These are phyloP conservation scores for Papilionanthe hybrid DNA, from an alignment of 116 monocot species.

Conservation along the genomic window DNA sequence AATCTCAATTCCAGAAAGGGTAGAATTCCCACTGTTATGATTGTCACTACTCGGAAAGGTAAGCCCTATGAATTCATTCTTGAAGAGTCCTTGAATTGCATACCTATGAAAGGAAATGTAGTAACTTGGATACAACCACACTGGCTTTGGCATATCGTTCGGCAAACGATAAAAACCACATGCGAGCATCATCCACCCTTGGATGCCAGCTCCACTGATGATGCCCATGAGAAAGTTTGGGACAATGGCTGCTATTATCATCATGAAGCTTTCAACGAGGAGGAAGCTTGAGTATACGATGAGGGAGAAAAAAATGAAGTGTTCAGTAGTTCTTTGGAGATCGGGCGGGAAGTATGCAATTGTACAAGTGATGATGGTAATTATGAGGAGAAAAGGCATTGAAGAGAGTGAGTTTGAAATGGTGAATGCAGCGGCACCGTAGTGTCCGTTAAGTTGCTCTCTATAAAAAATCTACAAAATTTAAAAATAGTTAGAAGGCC, in stretches of 20 bases:
- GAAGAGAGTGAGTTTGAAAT: slow-evolving; percentile 58
- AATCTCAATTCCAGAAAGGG: slow-evolving; percentile 19
- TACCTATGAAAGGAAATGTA: slow-evolving; percentile 58
- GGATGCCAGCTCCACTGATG: slow-evolving; percentile 65
- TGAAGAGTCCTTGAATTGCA: slow-evolving; percentile 48
- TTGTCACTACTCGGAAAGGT: slow-evolving; percentile 18
- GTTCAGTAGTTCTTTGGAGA: slow-evolving; percentile 27
- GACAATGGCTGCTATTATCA: slow-evolving; percentile 68
- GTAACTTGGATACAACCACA: slow-evolving; percentile 56
- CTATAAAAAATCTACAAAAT: slow-evolving; percentile 47
- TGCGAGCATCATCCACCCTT: slow-evolving; percentile 52
- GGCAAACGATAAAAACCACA: slow-evolving; percentile 62
- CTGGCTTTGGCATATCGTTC: slow-evolving; percentile 34
- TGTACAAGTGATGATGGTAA: slow-evolving; percentile 35
- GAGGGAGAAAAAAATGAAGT: slow-evolving; percentile 51
- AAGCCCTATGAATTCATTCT: slow-evolving; percentile 57
- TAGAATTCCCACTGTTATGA: neutral
- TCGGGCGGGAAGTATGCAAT: slow-evolving; percentile 44
- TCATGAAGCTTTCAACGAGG: slow-evolving; percentile 74
- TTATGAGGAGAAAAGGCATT: slow-evolving; percentile 39
- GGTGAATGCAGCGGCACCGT: slow-evolving; percentile 41
- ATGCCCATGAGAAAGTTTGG: slow-evolving; percentile 77
- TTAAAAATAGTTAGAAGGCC: too few relatives aligned
- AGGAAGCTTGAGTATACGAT: slow-evolving; percentile 51
- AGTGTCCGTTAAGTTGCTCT: slow-evolving; percentile 74